Evolutionary conservation across 2,329 filamentous ascomycete species (phyloP).

Genomic region (Clarireedia sp.): DNA sequence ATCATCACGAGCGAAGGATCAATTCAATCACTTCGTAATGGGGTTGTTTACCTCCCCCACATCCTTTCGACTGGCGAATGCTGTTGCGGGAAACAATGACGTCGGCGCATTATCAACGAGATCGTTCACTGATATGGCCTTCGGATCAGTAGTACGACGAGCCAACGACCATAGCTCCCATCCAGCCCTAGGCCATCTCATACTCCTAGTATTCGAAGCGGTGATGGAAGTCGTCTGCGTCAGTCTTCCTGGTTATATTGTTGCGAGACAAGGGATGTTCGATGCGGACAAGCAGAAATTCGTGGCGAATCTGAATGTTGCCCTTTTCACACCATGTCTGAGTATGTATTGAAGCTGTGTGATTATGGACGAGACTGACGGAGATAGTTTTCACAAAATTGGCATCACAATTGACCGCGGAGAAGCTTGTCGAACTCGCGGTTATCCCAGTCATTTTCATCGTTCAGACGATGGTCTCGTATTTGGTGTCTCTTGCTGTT

Average conservation of each 20-base stretch:
- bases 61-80: slow-evolving; percentile 36
- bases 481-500: slow-evolving; percentile 62
- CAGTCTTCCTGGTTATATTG: slow-evolving; percentile 85
- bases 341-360: slow-evolving; percentile 48
- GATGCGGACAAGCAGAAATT: slow-evolving; percentile 96
- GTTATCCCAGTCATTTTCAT: slow-evolving; percentile 94
- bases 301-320: slow-evolving; percentile 90
- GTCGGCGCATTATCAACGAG: slow-evolving; percentile 17
- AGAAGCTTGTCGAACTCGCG: slow-evolving; percentile 81
- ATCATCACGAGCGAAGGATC: neutral
- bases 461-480: slow-evolving; percentile 82
- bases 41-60: slow-evolving; percentile 39
- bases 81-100: slow-evolving; percentile 25
- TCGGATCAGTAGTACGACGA: slow-evolving; percentile 14
- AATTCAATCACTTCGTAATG: slow-evolving; percentile 23
- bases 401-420: slow-evolving; percentile 84
- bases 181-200: slow-evolving; percentile 37
- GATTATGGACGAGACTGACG: slow-evolving; percentile 8
- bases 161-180: slow-evolving; percentile 29
- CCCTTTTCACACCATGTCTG: slow-evolving; percentile 92
- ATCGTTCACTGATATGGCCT: slow-evolving; percentile 20
- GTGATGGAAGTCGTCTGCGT: slow-evolving; percentile 94
- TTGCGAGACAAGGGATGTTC: slow-evolving; percentile 85
- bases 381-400: slow-evolving; percentile 85
- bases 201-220: slow-evolving; percentile 69